Base-by-base conservation (phyloP, 2,329 filamentous ascomycete species). In the Endothia cerciana region DNA sequence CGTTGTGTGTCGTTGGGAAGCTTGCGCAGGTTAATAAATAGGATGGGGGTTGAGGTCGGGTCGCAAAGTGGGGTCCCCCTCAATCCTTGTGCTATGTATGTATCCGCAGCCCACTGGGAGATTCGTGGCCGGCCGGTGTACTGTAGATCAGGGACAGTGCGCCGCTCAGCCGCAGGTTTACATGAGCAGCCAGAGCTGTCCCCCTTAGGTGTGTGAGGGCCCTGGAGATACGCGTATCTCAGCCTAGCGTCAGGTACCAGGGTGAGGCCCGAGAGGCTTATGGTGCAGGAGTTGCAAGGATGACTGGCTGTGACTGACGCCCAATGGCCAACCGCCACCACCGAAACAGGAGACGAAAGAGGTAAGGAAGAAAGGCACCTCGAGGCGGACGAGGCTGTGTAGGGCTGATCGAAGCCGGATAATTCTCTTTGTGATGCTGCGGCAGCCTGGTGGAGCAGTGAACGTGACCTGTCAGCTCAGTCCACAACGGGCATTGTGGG, bases 381-480 rank as follows among this genome's bases (percentile, higher is more conserved):
- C 60, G 25, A 30, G 60, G 38, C 4, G 60, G 61, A 57, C 61
- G 61, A 63, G 61, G 61, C 61, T 63, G 61, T 63, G 61, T 47
- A 63, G 17, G 60, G 25, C 51, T 43, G 51, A 43, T n/a, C 30
- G 30, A 49, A 19, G 22, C 17, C 28, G 19, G 17, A 25, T 11
- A 51, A 28, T 19, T n/a, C 15, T 56, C 28, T 38, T 15, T 56
- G 15, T 36, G 25, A 56, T 15, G 15, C 15, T 47, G 43, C 25
- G 10, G 51, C 51, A 38, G 51, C 57, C 40, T 60, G 40, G 17
- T 59, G 25, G 10, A 58, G 28, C 55, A 58, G 36, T n/a, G 22
- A 30, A 36, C 30, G 30, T 36, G 51, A 28, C 30, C 28, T 17
- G 19, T 55, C 28, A 10, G 51, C 51, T n/a, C 30, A 11, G 36